A percentile compares a stretch with the other conserved stretches of the same genome.
These are phyloP conservation scores for Straminergon stramineum DNA, from an alignment of 225 moss, liverwort and hornwort species.

Conservation along the genomic window DNA sequence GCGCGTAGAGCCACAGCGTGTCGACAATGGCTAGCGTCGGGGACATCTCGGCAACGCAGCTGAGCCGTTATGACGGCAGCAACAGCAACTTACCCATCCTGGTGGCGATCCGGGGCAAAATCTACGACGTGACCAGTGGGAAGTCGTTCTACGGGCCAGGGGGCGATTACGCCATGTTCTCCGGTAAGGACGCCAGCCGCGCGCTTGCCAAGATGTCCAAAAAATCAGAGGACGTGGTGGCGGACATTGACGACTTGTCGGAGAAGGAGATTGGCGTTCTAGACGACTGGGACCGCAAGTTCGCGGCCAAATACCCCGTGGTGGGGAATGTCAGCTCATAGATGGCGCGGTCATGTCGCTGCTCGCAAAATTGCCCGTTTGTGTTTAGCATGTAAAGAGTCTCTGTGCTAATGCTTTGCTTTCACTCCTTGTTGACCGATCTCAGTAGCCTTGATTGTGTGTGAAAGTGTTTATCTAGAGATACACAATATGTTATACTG, in stretches of 20 bases:
- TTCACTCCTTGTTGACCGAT: background rate
- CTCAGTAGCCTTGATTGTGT: background rate
- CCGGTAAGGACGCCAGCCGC: conserved; percentile 81
- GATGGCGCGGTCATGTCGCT: background rate
- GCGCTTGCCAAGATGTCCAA: conserved; percentile 91
- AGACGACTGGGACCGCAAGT: conserved; percentile 83
- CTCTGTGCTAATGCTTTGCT: background rate
- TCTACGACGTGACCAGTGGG: conserved; percentile 73
- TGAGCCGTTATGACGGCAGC: conserved; percentile 66
- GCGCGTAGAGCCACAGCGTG: background rate
- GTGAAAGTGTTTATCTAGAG: background rate
- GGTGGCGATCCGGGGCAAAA: conserved; percentile 64
- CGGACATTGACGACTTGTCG: conserved; percentile 54
- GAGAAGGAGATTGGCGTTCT: conserved; percentile 70
- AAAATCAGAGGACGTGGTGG: conserved; percentile 57
- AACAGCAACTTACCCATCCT: conserved; percentile 41
- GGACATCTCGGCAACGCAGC: conserved; percentile 28
- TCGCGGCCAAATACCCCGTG: conserved; percentile 71
- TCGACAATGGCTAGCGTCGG: conserved; percentile 34
- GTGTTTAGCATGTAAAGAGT: background rate
- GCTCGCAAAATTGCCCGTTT: background rate
- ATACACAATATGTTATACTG: background rate
- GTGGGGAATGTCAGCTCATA: conserved; percentile 51
- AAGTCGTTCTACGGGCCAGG: conserved; percentile 78
- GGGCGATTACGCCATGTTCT: conserved; percentile 63